Evolutionary conservation across 129 eudicot genomes (phyloP), one percentile per base, ranked within the genome.

Genomic region (Apium graveolens): DNA sequence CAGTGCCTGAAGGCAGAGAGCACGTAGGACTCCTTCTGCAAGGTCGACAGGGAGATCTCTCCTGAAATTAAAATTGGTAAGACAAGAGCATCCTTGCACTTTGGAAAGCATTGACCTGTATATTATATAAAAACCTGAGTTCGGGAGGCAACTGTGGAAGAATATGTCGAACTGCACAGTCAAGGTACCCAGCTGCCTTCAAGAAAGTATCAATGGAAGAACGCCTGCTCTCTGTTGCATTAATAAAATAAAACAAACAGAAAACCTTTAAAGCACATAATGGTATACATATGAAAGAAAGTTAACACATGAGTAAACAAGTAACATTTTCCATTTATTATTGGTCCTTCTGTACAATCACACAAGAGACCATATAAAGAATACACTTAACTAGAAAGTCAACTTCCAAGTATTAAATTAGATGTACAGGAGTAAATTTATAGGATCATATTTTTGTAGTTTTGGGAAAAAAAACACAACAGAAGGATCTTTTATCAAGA

Each of bases 121-220:
- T 62, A 9, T 46, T 24, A 34, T 62, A 9, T 71, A 75, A 74
- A 71, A 79, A 95, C 98, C 98, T 95, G 70, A 85, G 84, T 85
- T 95, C 98, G 24, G 78, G 78, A 43, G 97, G 91, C 79, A 94
- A 80, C 82, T 91, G 96, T 18, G 98, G 98, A 72, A 89, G 91
- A 78, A 94, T 84, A 63, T 94, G 91, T 49, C 88, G 93, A 63
- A 91, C 94, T 68, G 98, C 98, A 81, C 93, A 94, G 78, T 94
- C 98, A 85, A 94, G 96, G 87, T 88, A 94, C 77, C 98, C 98
- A 17, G 98, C 98, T 74, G 96, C 98, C 86, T 91, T 91, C 60
- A 94, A 81, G 79, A 94, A 88, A 42, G 88, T 76, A 85, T 94
- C 98, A 77, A 94, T 84, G 74, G 93, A 87, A 72, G 97, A 87